phyloP scores from a whole-genome alignment of 2,329 filamentous ascomycete species.

The Gnomoniopsis smithogilvyi region DNA sequence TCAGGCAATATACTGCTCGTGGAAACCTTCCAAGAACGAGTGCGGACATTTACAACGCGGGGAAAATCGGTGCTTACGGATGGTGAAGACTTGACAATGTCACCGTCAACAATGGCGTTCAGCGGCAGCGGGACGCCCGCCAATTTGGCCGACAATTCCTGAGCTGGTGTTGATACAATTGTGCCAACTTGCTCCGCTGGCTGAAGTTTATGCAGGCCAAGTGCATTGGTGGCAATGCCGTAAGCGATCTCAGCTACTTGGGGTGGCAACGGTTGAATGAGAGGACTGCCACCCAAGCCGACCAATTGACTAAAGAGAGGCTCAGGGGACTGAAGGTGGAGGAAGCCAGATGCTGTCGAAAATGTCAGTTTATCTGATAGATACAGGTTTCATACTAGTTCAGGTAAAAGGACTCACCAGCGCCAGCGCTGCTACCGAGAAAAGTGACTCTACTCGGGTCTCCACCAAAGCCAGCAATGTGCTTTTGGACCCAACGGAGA shows the following conservation, averaged over 20 bases:
- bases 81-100: slow-evolving; percentile 10
- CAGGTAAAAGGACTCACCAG: slow-evolving; percentile 27
- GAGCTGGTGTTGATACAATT: slow-evolving; percentile 13
- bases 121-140: slow-evolving; percentile 8
- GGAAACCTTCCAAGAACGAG: too few species aligned
- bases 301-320: slow-evolving; percentile 13
- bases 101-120: slow-evolving; percentile 13
- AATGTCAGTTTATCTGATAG: not conserved
- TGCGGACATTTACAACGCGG: too few species aligned
- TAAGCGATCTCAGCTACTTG: slow-evolving; percentile 9
- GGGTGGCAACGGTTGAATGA: slow-evolving; percentile 8
- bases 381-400: not conserved
- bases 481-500: slow-evolving; percentile 30
- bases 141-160: slow-evolving; percentile 13
- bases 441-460: slow-evolving; percentile 30
- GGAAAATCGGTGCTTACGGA: not conserved
- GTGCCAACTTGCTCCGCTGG: slow-evolving; percentile 38
- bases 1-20: too few species aligned
- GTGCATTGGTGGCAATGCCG: slow-evolving; percentile 41
- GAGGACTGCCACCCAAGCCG: slow-evolving; percentile 9
- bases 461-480: slow-evolving; percentile 33
- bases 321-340: slow-evolving; percentile 12
- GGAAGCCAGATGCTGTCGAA: slow-evolving; percentile 7
- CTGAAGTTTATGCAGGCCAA: slow-evolving; percentile 50
- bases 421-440: slow-evolving; percentile 47